phyloP scores from a whole-genome alignment of 805 yeast genomes.

The Candida tallmaniae region DNA sequence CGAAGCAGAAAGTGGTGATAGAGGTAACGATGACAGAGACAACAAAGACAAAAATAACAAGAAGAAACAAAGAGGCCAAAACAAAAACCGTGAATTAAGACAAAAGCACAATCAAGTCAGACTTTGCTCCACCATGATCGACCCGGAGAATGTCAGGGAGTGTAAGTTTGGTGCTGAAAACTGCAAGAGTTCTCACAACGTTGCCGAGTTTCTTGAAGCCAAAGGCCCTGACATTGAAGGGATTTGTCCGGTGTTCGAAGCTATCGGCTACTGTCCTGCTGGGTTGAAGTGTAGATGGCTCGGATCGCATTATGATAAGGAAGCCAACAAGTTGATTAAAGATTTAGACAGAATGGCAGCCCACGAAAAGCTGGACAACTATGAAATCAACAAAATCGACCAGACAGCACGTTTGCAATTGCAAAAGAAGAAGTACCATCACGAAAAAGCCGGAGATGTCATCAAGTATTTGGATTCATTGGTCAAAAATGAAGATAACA shows the following conservation, averaged over 20 bases:
- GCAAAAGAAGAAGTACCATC: conserved; percentile 59
- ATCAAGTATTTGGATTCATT: conserved; percentile 62
- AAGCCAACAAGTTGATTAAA: conserved; percentile 38
- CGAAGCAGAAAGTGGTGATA: conserved; percentile 43
- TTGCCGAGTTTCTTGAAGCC: conserved; percentile 53
- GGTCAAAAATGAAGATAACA: conserved; percentile 38
- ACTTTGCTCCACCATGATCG: conserved; percentile 61
- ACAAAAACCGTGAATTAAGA: conserved; percentile 71
- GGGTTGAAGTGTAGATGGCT: conserved; percentile 94
- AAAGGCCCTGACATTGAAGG: conserved; percentile 76
- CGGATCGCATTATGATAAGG: conserved; percentile 57
- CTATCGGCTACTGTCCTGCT: conserved; percentile 85
- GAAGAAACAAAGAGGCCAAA: conserved; percentile 69
- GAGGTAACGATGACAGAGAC: conserved; percentile 25
- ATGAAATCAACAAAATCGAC: conserved; percentile 62
- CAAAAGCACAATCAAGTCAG: conserved; percentile 62
- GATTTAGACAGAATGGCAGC: conserved; percentile 39
- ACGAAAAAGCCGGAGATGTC: conserved; percentile 53
- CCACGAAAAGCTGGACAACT: conserved; percentile 28
- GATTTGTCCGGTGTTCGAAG: conserved; percentile 75
- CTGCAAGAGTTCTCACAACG: conserved; percentile 78
- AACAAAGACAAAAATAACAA: conserved; percentile 3
- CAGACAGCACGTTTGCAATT: conserved; percentile 42
- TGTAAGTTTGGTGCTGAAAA: conserved; percentile 65
- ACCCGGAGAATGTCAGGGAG: conserved; percentile 42